Conservation (phyloP, 805 yeast genomes). For the Kodamaea kaohsiungensis region DNA sequence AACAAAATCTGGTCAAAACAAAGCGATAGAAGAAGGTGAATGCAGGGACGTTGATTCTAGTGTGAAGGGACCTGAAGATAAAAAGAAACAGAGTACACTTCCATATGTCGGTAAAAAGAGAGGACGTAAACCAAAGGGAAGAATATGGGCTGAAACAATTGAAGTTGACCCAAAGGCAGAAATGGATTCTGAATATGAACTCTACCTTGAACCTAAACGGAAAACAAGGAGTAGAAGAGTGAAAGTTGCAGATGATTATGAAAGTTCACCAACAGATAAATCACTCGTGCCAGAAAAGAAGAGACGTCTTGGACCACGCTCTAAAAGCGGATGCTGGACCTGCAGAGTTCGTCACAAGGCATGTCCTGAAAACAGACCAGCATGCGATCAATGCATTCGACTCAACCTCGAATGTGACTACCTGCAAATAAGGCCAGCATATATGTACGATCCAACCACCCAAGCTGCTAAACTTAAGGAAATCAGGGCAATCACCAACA, state of each 20-base stretch:
- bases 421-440: slow-evolving; percentile 49
- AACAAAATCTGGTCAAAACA: not conserved
- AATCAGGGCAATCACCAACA: slow-evolving; percentile 46
- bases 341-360: slow-evolving; percentile 72
- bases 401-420: slow-evolving; percentile 62
- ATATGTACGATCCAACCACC: slow-evolving; percentile 45
- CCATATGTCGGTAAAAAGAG: slow-evolving; percentile 8
- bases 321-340: slow-evolving; percentile 75
- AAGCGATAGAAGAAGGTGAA: not conserved
- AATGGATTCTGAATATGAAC: not conserved
- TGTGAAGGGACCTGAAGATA: not conserved
- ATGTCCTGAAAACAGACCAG: slow-evolving; percentile 67
- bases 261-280: not conserved
- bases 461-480: slow-evolving; percentile 51
- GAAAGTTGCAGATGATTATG: not conserved
- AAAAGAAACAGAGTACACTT: not conserved
- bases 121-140: slow-evolving; percentile 6
- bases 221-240: not conserved
- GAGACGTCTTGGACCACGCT: slow-evolving; percentile 31
- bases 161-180: not conserved
- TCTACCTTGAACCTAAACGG: not conserved
- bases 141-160: not conserved
- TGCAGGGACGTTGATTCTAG: not conserved
- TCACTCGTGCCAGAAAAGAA: slow-evolving; percentile 12
- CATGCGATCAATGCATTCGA: slow-evolving; percentile 57